These are phyloP conservation scores for grape (Vitis vinifera) DNA, from an alignment of 164 flowering plant genomes.

Conservation along the genomic window ASM3070453v1 NC_081806.1:15742501-15743000, in stretches of 20 bases:
- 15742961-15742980: too few species aligned
- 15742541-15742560: neutral
- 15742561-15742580: neutral
- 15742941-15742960: too few species aligned
- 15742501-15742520: neutral
- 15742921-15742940: too few species aligned
- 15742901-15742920: too few species aligned
- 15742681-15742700: constrained; percentile 75
- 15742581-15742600: neutral
- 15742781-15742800: too few species aligned
- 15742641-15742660: constrained; percentile 69
- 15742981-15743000: too few species aligned
- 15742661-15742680: constrained; percentile 70
- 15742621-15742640: constrained; percentile 63
- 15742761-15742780: neutral
- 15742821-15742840: too few species aligned
- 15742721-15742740: neutral
- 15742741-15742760: neutral
- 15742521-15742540: neutral
- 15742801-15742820: too few species aligned
- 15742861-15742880: too few species aligned
- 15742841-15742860: too few species aligned
- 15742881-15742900: too few species aligned
- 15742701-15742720: constrained; percentile 60
- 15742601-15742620: constrained; percentile 69